phyloP scores from a whole-genome alignment of 139 green algal genomes.

The Nannochloris sp. region DNA sequence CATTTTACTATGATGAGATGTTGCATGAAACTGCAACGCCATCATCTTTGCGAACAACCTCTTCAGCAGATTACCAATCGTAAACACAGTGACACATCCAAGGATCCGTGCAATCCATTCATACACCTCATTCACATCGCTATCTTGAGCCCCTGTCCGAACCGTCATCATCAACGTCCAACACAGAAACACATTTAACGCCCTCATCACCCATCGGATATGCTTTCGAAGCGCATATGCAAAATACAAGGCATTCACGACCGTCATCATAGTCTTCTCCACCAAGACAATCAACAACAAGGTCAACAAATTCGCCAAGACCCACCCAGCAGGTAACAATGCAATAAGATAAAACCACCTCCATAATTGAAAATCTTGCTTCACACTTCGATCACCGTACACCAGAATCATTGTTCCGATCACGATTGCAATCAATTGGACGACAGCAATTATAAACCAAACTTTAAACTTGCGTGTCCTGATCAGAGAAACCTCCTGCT shows the following conservation, averaged over 20 bases:
- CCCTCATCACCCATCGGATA: slow-evolving; percentile 16
- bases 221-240: slow-evolving; percentile 18
- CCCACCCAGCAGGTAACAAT: slow-evolving; percentile 15
- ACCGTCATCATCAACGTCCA: slow-evolving; percentile 23
- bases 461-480: not conserved
- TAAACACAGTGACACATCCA: slow-evolving; percentile 55
- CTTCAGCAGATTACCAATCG: slow-evolving; percentile 58
- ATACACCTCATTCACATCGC: not conserved
- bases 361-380: slow-evolving; percentile 14
- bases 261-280: slow-evolving; percentile 24
- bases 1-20: slow-evolving; percentile 60
- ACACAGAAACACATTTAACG: slow-evolving; percentile 12
- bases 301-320: not conserved
- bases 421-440: not conserved
- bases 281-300: slow-evolving; percentile 5
- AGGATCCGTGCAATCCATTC: slow-evolving; percentile 24
- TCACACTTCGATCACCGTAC: not conserved
- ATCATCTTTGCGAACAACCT: slow-evolving; percentile 60
- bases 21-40: slow-evolving; percentile 58
- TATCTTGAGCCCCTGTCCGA: not conserved
- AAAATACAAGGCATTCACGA: slow-evolving; percentile 24
- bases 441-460: not conserved
- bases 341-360: slow-evolving; percentile 31
- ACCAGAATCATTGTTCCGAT: not conserved
- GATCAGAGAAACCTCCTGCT: too few species aligned